Conservation (phyloP, 441 rosid genomes). For the Croton setiger region DNA sequence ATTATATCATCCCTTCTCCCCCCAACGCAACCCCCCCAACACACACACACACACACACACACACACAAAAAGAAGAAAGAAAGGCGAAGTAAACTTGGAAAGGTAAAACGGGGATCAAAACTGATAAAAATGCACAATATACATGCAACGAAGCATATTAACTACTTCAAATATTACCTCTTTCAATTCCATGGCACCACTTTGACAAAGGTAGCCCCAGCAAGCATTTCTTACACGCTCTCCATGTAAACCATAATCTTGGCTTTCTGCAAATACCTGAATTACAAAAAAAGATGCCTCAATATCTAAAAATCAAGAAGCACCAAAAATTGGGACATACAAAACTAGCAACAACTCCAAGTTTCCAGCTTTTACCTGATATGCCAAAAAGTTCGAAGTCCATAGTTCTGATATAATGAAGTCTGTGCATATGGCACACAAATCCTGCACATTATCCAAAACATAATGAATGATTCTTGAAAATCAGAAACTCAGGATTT, state of each 20-base stretch:
- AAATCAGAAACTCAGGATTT: constrained; percentile 5
- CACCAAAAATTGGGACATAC: neutral
- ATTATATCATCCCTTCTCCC: too few relatives aligned
- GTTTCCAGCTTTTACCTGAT: constrained; percentile 56
- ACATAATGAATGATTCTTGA: neutral
- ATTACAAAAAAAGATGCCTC: constrained; percentile 19
- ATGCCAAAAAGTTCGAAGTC: constrained; percentile 86
- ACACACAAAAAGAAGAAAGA: too few relatives aligned
- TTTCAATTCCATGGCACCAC: constrained; percentile 85
- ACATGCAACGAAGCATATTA: constrained; percentile 1
- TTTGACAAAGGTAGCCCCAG: constrained; percentile 98
- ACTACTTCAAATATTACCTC: constrained; percentile 43
- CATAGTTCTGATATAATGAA: constrained; percentile 83
- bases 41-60: too few relatives aligned
- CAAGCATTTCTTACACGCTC: constrained; percentile 95
- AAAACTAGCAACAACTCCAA: neutral
- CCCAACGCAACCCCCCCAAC: too few relatives aligned
- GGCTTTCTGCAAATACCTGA: constrained; percentile 94
- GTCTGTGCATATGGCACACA: constrained; percentile 92
- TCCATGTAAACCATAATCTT: constrained; percentile 96
- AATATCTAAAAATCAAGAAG: neutral
- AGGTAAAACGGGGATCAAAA: neutral
- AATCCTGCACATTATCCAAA: constrained; percentile 51
- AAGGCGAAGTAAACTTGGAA: too few relatives aligned
- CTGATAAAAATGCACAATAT: constrained; percentile 9